Evolutionary conservation across 768 basidiomycete genomes (phyloP).

Genomic region (Termitomyces heimii): DNA sequence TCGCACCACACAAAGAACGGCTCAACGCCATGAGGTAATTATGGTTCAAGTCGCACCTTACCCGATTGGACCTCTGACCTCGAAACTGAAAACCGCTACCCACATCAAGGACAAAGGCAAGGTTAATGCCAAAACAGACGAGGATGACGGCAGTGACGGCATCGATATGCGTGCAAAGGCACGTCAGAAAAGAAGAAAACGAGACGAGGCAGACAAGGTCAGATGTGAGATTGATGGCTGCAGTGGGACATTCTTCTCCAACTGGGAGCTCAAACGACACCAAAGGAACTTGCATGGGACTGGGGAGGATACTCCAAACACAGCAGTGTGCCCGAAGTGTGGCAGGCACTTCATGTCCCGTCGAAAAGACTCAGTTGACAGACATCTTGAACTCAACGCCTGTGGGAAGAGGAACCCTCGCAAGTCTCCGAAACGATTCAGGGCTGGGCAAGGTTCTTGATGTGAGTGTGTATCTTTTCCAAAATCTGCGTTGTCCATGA

Average conservation of each 20-base stretch:
- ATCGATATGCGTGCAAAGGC: background rate
- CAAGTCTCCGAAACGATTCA: background rate
- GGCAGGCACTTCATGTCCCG: background rate
- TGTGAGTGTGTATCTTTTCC: background rate
- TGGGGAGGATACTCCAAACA: background rate
- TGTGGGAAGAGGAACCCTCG: slow-evolving; percentile 6
- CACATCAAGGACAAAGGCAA: background rate
- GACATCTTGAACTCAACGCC: slow-evolving; percentile 1
- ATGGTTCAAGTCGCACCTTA: slow-evolving; percentile 1
- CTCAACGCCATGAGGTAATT: background rate
- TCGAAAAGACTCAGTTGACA: slow-evolving; percentile 4
- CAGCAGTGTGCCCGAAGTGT: slow-evolving; percentile 1
- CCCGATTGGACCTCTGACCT: background rate
- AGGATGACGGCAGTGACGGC: background rate
- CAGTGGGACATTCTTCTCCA: slow-evolving; percentile 3
- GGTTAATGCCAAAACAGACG: background rate
- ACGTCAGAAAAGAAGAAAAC: background rate
- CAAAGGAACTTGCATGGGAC: slow-evolving; percentile 1
- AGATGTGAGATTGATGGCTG: slow-evolving; percentile 1
- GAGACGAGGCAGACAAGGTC: background rate
- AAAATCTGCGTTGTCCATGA: background rate
- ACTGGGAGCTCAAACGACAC: slow-evolving; percentile 7
- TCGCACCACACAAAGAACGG: background rate
- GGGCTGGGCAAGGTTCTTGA: background rate
- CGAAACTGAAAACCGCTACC: background rate